Evolutionary conservation across 371 early-diverging fungal species (phyloP), one percentile per base, ranked within the genome.

Genomic region (Umbelopsis sp.): DNA sequence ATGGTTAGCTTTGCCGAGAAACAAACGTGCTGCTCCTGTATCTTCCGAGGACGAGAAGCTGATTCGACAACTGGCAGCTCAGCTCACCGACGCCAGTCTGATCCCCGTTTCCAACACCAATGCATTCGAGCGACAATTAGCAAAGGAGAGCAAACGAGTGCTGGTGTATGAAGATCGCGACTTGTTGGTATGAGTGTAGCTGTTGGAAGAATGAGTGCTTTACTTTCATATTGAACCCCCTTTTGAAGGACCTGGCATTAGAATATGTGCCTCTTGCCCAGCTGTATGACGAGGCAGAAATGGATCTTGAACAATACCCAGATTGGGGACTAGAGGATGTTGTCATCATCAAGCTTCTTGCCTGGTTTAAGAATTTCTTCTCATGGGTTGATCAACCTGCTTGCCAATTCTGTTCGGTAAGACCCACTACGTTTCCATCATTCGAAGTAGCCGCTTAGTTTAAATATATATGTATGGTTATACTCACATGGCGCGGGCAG

Each of bases 331-430:
- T 84, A 32, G 79, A 78, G 14, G 82, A 80, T 44, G 29, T 65
- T 14, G 73, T 85, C 18, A 70, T 81, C 22, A 74, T 76, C 22
- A 75, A 81, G 5, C 68, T 87, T 18, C 51, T 88, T 66, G 75
- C 80, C 50, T 88, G 89, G 89, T 88, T 88, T 70, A 88, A 88
- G 63, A 85, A 82, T 4, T 93, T 84, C 63, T 92, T 93, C 76
- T 77, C 71, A 11, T 93, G 93, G 93, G 85, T 91, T 4, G 80
- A 92, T 69, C 71, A 76, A 35, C 84, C 86, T 10, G 80, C 85
- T 1, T 92, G 92, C 70, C 70, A 69, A 14, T 67, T 67, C 41
- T 92, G 92, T 70, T 46, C 25, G 37, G 32, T 74, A 6, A 45
- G 63, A 69, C 12, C 66, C 22, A 22, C 22, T 50, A 41, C 12